Evolutionary conservation across 257 asterid genomes (phyloP).

Genomic region (Gynochthodes officinalis): DNA sequence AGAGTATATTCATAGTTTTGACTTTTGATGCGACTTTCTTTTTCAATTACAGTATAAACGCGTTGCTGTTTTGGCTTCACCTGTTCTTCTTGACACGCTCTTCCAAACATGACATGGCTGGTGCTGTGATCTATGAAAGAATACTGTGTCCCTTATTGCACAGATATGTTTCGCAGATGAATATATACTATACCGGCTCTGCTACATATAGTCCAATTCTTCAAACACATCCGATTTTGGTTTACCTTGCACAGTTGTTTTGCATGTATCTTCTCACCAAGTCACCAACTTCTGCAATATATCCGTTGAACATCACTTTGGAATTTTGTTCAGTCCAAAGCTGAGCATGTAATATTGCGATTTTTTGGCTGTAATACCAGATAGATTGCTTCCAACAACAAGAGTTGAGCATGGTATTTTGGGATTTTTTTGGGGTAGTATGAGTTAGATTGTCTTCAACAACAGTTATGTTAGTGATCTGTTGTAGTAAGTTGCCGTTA

Average conservation of each 20-base stretch:
- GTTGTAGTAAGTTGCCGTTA: background rate
- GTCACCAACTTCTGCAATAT: background rate
- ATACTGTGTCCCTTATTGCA: background rate
- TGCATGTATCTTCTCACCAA: background rate
- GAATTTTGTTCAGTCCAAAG: background rate
- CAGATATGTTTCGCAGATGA: background rate
- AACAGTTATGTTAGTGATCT: background rate
- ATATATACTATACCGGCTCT: background rate
- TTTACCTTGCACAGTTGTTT: background rate
- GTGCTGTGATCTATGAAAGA: background rate
- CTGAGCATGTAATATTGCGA: background rate
- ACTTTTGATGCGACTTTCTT: background rate
- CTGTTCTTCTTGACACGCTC: constrained; percentile 5
- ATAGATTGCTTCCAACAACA: background rate
- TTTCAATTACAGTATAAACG: constrained; percentile 1
- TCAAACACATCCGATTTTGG: background rate
- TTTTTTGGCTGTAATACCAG: too few relatives aligned
- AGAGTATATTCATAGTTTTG: background rate
- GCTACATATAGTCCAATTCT: background rate
- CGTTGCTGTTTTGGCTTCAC: constrained; percentile 15
- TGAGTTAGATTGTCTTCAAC: background rate
- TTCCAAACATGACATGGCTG: constrained; percentile 3
- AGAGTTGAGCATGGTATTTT: too few relatives aligned
- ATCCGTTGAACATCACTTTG: background rate
- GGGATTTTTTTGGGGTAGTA: too few relatives aligned